Conservation (phyloP, 2,329 filamentous ascomycete genomes). For the Karstenula rhodostoma region DNA sequence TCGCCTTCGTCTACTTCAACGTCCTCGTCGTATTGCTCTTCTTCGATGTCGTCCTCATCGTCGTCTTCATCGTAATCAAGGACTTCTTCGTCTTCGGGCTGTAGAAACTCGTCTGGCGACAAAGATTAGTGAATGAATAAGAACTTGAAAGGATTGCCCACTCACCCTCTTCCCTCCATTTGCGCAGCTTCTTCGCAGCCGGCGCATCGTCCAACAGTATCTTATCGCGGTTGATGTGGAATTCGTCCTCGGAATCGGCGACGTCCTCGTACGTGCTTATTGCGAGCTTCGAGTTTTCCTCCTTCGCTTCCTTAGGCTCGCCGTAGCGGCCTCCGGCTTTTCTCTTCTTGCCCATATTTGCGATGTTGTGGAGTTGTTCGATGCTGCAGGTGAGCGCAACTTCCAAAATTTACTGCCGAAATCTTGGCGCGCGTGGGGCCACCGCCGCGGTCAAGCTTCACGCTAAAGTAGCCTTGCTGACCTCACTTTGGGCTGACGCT, state of each 20-base stretch:
- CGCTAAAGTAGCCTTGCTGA: constrained; percentile 17
- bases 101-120: constrained; percentile 53
- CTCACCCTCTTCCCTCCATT: constrained; percentile 71
- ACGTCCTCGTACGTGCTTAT: constrained; percentile 78
- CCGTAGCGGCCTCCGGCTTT: constrained; percentile 67
- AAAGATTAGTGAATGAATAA: constrained; percentile 1
- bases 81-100: constrained; percentile 70
- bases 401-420: constrained; percentile 38
- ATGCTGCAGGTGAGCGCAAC: background rate
- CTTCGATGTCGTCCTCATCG: constrained; percentile 54
- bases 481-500: background rate
- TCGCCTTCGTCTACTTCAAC: constrained; percentile 46
- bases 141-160: background rate
- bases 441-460: constrained; percentile 4
- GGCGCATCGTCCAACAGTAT: constrained; percentile 85
- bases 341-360: constrained; percentile 66
- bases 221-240: constrained; percentile 85
- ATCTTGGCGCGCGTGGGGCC: constrained; percentile 39
- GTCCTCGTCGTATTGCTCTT: constrained; percentile 57
- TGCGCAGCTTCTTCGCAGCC: constrained; percentile 77
- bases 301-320: constrained; percentile 44
- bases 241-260: constrained; percentile 93
- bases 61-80: constrained; percentile 61
- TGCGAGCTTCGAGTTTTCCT: constrained; percentile 63
- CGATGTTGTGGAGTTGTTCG: constrained; percentile 16